Evolutionary conservation across 441 rosid genomes (phyloP).

Genomic region (Euphorbia celastroides): DNA sequence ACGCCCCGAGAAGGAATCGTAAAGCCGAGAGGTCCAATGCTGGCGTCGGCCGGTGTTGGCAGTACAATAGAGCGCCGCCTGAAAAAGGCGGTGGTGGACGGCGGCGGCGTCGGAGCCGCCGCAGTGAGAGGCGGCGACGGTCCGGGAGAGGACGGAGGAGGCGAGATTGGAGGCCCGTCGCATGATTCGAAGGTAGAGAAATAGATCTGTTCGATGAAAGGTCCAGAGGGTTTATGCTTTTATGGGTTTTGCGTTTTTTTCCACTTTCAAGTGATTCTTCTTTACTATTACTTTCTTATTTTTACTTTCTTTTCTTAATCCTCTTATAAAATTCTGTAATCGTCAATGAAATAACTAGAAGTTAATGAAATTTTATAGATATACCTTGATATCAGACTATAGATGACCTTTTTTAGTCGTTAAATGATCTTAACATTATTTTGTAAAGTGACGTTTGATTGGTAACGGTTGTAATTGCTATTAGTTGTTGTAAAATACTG

Average conservation of each 20-base stretch:
- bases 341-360: no score
- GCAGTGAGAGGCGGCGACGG: no score
- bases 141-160: slow-evolving; percentile 26
- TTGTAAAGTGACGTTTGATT: no score
- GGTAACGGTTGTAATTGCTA: no score
- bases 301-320: no score
- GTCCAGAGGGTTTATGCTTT: neutral
- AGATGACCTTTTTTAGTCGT: no score
- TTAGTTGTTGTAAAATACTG: no score
- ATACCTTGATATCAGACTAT: no score
- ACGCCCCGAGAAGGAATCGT: slow-evolving; percentile 13
- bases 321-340: no score
- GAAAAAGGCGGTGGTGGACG: slow-evolving; percentile 22
- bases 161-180: slow-evolving; percentile 29
- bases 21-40: slow-evolving; percentile 23
- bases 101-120: no score
- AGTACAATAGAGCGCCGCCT: slow-evolving; percentile 23
- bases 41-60: slow-evolving; percentile 11
- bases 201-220: neutral
- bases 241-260: neutral
- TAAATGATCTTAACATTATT: no score
- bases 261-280: neutral
- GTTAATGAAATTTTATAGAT: no score
- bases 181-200: slow-evolving; percentile 19
- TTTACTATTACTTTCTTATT: neutral